A percentile compares a stretch with the other conserved stretches of the same genome.
phyloP scores from a whole-genome alignment of 2,329 filamentous ascomycete genomes.

The Clathrospora elynae region DNA sequence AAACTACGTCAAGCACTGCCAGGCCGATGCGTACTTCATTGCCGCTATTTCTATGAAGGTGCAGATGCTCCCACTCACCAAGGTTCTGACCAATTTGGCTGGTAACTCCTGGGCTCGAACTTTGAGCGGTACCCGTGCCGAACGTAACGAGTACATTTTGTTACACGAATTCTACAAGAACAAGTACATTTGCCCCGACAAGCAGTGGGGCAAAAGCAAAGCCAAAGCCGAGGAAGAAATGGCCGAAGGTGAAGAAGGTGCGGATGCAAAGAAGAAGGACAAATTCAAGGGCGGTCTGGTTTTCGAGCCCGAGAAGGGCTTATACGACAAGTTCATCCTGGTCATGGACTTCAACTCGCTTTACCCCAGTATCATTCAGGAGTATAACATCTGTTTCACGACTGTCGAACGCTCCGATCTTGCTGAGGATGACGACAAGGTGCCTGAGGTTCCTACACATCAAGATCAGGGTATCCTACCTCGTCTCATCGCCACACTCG shows the following conservation, averaged over 20 bases:
- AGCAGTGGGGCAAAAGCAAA: conserved; percentile 78
- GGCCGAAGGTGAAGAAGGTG: conserved; percentile 69
- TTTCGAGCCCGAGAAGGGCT: conserved; percentile 94
- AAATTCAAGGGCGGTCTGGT: conserved; percentile 99
- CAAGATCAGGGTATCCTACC: conserved; percentile 86
- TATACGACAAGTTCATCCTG: conserved; percentile 97
- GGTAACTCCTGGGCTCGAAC: conserved; percentile 99
- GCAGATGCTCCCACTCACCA: conserved; percentile 91
- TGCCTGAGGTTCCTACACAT: conserved; percentile 81
- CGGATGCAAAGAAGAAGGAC: conserved; percentile 92
- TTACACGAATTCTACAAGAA: conserved; percentile 95
- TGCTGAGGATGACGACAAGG: conserved; percentile 80
- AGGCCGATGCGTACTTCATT: conserved; percentile 95
- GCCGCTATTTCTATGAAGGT: conserved; percentile 86
- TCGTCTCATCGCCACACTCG: conserved; percentile 87
- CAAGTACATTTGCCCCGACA: conserved; percentile 98
- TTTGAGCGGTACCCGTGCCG: conserved; percentile 90
- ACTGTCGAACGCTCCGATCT: conserved; percentile 80
- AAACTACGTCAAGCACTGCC: conserved; percentile 92
- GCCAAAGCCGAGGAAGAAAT: conserved; percentile 73
- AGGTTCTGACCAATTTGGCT: conserved; percentile 92
- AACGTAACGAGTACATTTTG: conserved; percentile 98
- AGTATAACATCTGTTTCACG: conserved; percentile 99
- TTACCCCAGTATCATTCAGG: conserved; percentile 98
- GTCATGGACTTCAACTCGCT: conserved; percentile 99